Evolutionary conservation across 148 eudicot species (phyloP), one percentile per base, ranked within the genome.

Genomic region (Vaccinium vitisidaea): DNA sequence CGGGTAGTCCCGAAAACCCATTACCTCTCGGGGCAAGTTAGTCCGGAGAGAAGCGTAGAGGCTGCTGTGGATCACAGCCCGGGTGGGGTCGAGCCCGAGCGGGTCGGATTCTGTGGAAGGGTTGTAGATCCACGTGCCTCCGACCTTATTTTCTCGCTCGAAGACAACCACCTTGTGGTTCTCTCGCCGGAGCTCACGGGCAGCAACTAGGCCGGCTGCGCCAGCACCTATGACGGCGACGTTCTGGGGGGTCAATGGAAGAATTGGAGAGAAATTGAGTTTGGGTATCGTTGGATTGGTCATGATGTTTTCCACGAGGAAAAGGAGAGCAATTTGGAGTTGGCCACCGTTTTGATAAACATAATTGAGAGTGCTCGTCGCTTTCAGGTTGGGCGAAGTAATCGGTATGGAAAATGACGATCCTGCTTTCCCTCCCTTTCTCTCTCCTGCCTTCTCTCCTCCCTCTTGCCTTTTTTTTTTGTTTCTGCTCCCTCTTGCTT

Each of bases 201-300:
- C 98, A 56, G 99, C 93, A 83, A 85, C 90, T 14, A 97, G 91
- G 1, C 99, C 98, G 61, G 94, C 94, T 55, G 98, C 92, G 39
- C 99, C 99, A 85, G 94, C 96, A 48, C 99, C 99, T 78, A 97
- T 91, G 13, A 97, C 98, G 88, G 98, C 98, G 75, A 97, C 98
- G 82, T 83, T 86, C 21, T 85, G 88, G 83, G 91, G 74, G 39
- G 87, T 25, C 52, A 82, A 27, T 6, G 85, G 65, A 54, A 85
- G 89, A 89, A 84, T 91, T 39, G 43, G 43, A 5, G 43, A 39
- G 43, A 39, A 39, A 39, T 39, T 39, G 43, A 39, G 43, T 39
- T 39, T 39, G 43, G 43, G 43, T 3, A 39, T 39, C 43, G 43
- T 39, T 39, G 43, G 43, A 39, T 39, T 39, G 43, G 43, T 39